Conservation (phyloP, 139 green algal genomes). For the Tetradesmus obliquus region DNA sequence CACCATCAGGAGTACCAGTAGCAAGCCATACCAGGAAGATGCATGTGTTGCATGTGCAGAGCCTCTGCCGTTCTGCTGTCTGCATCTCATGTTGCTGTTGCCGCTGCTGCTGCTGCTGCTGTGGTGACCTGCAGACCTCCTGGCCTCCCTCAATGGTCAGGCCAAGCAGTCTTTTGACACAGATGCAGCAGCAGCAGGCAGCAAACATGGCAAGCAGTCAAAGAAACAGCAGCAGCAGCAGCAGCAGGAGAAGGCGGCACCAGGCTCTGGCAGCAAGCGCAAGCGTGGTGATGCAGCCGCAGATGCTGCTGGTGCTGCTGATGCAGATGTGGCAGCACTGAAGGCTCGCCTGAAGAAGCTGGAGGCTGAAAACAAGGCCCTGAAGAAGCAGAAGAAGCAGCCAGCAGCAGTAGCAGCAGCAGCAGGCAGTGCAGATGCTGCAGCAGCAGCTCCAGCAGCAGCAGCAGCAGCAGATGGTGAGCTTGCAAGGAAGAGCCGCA, state of each 20-base stretch:
- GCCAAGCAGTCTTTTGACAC: slow-evolving; percentile 15
- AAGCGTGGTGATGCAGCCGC: slow-evolving; percentile 29
- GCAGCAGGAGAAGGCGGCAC: slow-evolving; percentile 23
- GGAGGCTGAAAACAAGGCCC: slow-evolving; percentile 54
- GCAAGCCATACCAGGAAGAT: no score
- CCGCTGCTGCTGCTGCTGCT: background rate
- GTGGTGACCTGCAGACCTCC: background rate
- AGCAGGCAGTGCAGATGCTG: slow-evolving; percentile 29
- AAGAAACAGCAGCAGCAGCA: slow-evolving; percentile 25
- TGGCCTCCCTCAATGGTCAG: background rate
- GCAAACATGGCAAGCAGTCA: background rate
- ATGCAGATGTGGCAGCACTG: slow-evolving; percentile 42
- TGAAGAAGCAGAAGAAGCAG: slow-evolving; percentile 37
- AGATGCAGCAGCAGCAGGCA: slow-evolving; percentile 40
- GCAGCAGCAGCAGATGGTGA: slow-evolving; percentile 13
- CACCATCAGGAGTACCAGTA: no score
- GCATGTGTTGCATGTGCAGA: background rate
- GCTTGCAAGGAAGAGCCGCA: slow-evolving; percentile 11
- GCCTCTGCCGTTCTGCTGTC: no score
- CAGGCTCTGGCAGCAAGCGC: slow-evolving; percentile 14
- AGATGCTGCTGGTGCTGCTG: slow-evolving; percentile 4
- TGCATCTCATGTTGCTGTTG: background rate
- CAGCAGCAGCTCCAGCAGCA: slow-evolving; percentile 15
- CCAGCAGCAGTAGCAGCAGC: slow-evolving; percentile 38
- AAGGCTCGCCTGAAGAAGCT: slow-evolving; percentile 48